These are phyloP conservation scores for Ustulina deusta DNA, from an alignment of 2,329 filamentous ascomycete species.

Conservation along the genomic window DNA sequence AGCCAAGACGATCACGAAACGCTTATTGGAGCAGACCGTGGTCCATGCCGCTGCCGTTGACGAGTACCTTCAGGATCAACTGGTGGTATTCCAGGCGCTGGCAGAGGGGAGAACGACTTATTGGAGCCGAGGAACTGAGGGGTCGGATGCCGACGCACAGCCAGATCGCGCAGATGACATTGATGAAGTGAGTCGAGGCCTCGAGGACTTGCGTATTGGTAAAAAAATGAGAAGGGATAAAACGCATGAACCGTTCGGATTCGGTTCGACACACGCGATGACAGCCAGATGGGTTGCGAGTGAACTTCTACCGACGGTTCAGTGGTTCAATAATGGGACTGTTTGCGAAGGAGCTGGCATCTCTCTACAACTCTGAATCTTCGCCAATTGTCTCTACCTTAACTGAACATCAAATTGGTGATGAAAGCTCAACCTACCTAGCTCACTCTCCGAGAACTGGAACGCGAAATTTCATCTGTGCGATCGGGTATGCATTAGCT, in stretches of 20 bases:
- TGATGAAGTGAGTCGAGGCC: slow-evolving; percentile 28
- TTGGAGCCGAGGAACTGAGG: slow-evolving; percentile 46
- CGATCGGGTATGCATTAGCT: slow-evolving; percentile 24
- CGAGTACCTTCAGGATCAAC: slow-evolving; percentile 70
- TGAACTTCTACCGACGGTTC: slow-evolving; percentile 61
- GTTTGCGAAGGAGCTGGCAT: slow-evolving; percentile 54
- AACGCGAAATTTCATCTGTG: neutral
- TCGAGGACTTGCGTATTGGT: slow-evolving; percentile 41
- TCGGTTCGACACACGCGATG: slow-evolving; percentile 66
- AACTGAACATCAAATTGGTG: neutral
- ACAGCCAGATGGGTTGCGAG: slow-evolving; percentile 72
- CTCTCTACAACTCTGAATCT: slow-evolving; percentile 30
- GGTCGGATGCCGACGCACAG: slow-evolving; percentile 33
- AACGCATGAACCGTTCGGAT: slow-evolving; percentile 64
- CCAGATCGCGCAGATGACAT: slow-evolving; percentile 42
- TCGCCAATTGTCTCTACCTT: neutral
- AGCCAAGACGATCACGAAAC: slow-evolving; percentile 59
- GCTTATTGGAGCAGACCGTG: slow-evolving; percentile 60
- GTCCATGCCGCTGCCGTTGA: slow-evolving; percentile 62
- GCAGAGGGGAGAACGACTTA: slow-evolving; percentile 65
- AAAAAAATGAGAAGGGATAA: slow-evolving; percentile 57
- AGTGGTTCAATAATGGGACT: slow-evolving; percentile 65
- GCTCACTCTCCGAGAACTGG: neutral
- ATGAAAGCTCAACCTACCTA: neutral
- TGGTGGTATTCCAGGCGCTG: slow-evolving; percentile 70